phyloP scores from a whole-genome alignment of 2,329 filamentous ascomycete genomes.

The Bretziella fagacearum region DNA sequence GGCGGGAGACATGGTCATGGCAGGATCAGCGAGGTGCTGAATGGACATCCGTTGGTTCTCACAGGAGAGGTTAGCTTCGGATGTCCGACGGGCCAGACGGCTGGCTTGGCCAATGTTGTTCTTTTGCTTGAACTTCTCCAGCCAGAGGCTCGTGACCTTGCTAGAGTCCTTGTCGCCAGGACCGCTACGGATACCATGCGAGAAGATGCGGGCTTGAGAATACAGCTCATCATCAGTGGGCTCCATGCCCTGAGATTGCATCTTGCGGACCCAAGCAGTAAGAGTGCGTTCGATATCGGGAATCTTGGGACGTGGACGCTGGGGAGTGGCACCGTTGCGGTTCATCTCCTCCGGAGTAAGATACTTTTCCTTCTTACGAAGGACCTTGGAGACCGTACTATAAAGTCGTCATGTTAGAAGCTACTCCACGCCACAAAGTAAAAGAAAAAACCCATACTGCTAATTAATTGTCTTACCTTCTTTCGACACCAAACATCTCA shows the following conservation, averaged over 20 bases:
- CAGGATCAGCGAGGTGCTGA: conserved; percentile 21
- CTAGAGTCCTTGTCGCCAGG: conserved; percentile 53
- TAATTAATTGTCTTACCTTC: conserved; percentile 60
- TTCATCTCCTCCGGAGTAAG: conserved; percentile 65
- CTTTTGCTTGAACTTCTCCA: conserved; percentile 92
- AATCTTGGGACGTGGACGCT: conserved; percentile 52
- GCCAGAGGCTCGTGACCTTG: conserved; percentile 58
- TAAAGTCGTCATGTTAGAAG: not conserved
- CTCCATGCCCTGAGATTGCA: conserved; percentile 55
- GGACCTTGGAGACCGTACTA: conserved; percentile 96
- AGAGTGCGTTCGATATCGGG: conserved; percentile 87
- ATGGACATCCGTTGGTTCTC: conserved; percentile 22
- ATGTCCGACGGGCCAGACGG: conserved; percentile 15
- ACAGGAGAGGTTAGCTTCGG: conserved; percentile 16
- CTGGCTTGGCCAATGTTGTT: conserved; percentile 32
- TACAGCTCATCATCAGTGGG: conserved; percentile 68
- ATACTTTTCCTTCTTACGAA: conserved; percentile 90
- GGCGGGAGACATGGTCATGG: conserved; percentile 17
- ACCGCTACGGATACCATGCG: conserved; percentile 48
- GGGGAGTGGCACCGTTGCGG: conserved; percentile 21
- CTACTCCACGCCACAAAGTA: not conserved
- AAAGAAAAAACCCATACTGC: too few relatives aligned
- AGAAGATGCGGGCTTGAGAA: conserved; percentile 71
- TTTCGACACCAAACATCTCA: conserved; percentile 83
- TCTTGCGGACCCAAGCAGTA: conserved; percentile 70